Base-by-base conservation (phyloP, 352 stramenopile species). In the Globisporangium rhizosaccharum region DNA sequence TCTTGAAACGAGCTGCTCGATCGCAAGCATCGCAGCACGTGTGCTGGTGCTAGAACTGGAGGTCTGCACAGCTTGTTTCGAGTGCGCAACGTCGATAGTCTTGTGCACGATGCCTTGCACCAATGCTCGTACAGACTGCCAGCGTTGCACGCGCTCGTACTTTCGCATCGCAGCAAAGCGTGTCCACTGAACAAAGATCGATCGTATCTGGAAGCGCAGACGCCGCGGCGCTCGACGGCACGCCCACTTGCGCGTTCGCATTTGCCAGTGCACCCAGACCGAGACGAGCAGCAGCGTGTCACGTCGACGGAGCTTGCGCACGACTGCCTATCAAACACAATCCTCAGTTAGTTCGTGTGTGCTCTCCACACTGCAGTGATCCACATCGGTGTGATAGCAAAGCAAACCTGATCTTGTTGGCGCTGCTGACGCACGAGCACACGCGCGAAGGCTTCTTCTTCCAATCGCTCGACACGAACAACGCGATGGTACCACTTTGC, bases 401-500 rank as follows among this genome's bases (percentile, higher is more conserved):
- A 15, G 2, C 42, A 5, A 41, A 53, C 57, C 26, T 49, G 44
- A 1, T 9, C 25, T 50, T 48, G 57, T 14, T 51, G 39, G 8
- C 41, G 26, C 4, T 53, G 11, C 5, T 30, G 26, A 7, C 41
- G 49, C 23, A 63, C 26, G 39, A 46, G 39, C 10, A 48, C 51
- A 9, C 20, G 28, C 26, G 49, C 57, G 18, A 14, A 9, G 3
- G 33, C 26, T 44, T 48, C 39, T 30, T 63, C 49, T 12, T 48
- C 49, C n/a, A 57, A 23, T 25, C 57, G 39, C 18, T 57, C 57
- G 20, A 25, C n/a, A 18, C 56, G 25, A 4, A 63, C n/a, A 10
- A 45, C 15, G 18, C 57, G 57, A 15, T 57, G 57, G 20, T 49
- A 63, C 57, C 57, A 63, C 17, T 53, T 63, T 17, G 49, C 39